phyloP scores from a whole-genome alignment of 441 rosid species.

The Omphalea diandra region DNA sequence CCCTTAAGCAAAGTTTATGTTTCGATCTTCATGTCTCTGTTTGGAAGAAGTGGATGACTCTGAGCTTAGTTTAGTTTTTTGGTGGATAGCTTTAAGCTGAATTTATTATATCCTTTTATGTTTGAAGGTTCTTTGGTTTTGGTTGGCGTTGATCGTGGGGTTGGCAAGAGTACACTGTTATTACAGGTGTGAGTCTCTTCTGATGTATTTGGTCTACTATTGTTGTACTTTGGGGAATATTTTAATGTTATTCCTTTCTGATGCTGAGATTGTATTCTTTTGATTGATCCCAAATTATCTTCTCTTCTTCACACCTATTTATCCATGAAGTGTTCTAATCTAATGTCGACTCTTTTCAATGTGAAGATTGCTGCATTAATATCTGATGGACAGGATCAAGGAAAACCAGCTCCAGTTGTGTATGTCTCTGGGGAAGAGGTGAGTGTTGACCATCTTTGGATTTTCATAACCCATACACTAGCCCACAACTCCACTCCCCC shows the following conservation, averaged over 20 bases:
- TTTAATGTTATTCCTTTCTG: constrained; percentile 5
- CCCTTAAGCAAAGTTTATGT: neutral
- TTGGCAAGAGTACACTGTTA: constrained; percentile 90
- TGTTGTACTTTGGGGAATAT: neutral
- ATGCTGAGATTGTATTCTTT: neutral
- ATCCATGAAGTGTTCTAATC: constrained; percentile 13
- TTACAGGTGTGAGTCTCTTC: constrained; percentile 54
- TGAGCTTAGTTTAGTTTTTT: neutral
- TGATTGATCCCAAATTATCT: neutral
- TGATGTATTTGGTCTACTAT: neutral
- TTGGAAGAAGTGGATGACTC: neutral
- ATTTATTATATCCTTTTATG: constrained; percentile 4
- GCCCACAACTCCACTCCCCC: neutral
- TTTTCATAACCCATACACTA: neutral
- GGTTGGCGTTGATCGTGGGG: constrained; percentile 95
- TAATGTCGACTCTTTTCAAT: constrained; percentile 32
- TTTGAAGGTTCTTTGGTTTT: constrained; percentile 68
- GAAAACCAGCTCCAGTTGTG: constrained; percentile 65
- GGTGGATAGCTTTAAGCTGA: no score
- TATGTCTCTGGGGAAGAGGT: constrained; percentile 99
- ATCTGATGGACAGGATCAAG: constrained; percentile 52
- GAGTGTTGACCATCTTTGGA: constrained; percentile 19
- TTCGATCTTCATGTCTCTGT: neutral
- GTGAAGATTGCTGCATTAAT: constrained; percentile 74
- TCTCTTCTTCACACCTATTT: neutral